Evolutionary conservation across 768 basidiomycete genomes (phyloP), one percentile per base, ranked within the genome.

Genomic region (Termitomyces sp.): DNA sequence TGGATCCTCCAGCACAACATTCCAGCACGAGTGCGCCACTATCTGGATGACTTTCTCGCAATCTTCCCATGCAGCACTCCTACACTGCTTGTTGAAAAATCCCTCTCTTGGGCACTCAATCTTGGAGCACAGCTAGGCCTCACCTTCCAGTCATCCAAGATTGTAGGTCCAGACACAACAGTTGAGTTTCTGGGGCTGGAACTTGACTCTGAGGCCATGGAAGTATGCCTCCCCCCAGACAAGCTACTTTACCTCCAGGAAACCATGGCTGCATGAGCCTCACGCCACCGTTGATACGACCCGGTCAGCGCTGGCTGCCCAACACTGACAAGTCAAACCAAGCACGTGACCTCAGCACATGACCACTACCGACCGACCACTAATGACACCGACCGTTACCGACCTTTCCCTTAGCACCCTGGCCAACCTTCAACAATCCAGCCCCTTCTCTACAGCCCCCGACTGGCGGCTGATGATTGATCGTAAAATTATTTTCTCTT

Each of bases 1-100:
- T 76, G 72, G 73, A 74, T 75, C 47, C 68, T 74, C 17, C 57
- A 63, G 15, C 61, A 63, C 12, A 67, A 74, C 55, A 67, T 74
- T 43, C 72, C 69, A 0, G 65, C 68, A 0, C 10, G 10, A 5
- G 47, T 73, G 3, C 62, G 62, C 17, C 72, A 74, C 42, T 73
- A 71, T 48, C 63, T 75, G 1, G 69, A 75, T 41, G 67, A 74
- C 45, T 75, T 74, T 55, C 65, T 73, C 3, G 4, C n/a, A 10
- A 42, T 42, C 21, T 22, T 42, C 28, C 28, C 28, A 28, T 10
- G 9, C 21, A 11, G 19, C 21, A 10, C 21, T 3, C 12, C 10
- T 3, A 3, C 0, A 3, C 21, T 3, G 9, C 19, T 22, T 21
- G 5, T 42, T 19, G 4, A 42, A 10, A 22, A 42, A 4, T 22